A percentile compares a stretch with the other conserved stretches of the same genome.
Evolutionary conservation across 768 basidiomycete genomes (phyloP).

Genomic region (Termitomyces sp.): DNA sequence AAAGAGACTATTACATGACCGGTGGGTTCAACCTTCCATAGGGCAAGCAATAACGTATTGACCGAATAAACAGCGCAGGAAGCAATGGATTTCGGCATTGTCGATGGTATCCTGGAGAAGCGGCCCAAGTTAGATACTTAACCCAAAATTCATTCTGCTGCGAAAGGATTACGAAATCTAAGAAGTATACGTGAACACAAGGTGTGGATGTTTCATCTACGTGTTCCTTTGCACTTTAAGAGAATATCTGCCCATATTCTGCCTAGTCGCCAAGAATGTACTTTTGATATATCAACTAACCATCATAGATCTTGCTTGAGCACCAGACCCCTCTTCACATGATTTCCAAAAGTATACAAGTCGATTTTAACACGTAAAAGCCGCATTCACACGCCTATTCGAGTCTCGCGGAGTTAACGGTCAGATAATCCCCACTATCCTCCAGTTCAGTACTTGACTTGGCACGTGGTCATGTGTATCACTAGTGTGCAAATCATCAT

Average conservation of each 20-base stretch:
- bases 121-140: slow-evolving; percentile 50
- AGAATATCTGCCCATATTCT: neutral
- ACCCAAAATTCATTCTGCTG: neutral
- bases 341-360: neutral
- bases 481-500: neutral
- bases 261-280: neutral
- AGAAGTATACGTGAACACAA: neutral
- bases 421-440: neutral
- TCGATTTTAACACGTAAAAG: neutral
- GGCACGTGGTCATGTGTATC: neutral
- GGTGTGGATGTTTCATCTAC: neutral
- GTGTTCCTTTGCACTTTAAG: neutral
- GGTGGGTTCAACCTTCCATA: slow-evolving; percentile 34
- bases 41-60: slow-evolving; percentile 4
- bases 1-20: slow-evolving; percentile 96
- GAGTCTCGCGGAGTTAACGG: slow-evolving; percentile 9
- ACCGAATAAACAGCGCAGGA: slow-evolving; percentile 58
- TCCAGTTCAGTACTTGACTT: neutral
- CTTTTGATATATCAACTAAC: neutral
- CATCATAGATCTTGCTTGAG: neutral
- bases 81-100: slow-evolving; percentile 87
- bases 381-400: neutral
- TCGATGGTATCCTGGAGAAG: slow-evolving; percentile 86
- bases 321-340: neutral
- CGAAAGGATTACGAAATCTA: neutral